phyloP scores from a whole-genome alignment of 1,139 yeast genomes.

The Hansenula sp. region DNA sequence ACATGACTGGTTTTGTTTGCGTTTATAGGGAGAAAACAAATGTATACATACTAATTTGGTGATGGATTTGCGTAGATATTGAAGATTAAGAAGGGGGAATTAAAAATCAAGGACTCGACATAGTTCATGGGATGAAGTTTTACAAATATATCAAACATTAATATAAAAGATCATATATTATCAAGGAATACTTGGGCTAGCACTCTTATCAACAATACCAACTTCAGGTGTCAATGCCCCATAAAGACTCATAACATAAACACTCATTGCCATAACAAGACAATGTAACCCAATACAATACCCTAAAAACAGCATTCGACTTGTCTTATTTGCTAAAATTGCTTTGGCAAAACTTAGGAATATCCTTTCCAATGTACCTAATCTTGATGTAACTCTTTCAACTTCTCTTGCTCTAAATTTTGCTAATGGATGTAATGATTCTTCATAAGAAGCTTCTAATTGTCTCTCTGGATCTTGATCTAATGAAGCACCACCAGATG shows the following conservation, averaged over 20 bases:
- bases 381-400: slow-evolving; percentile 66
- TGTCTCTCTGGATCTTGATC: slow-evolving; percentile 49
- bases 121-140: too few relatives aligned
- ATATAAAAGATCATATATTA: not conserved
- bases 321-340: slow-evolving; percentile 66
- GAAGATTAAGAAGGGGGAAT: not conserved
- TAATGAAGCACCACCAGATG: too few relatives aligned
- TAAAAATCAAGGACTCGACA: not conserved
- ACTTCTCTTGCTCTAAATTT: slow-evolving; percentile 77
- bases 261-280: slow-evolving; percentile 62
- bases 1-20: not conserved
- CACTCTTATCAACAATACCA: slow-evolving; percentile 28
- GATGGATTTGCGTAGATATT: not conserved
- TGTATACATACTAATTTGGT: not conserved
- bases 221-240: slow-evolving; percentile 45
- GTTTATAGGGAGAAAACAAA: not conserved
- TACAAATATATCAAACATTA: too few relatives aligned
- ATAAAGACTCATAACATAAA: slow-evolving; percentile 50
- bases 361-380: slow-evolving; percentile 78
- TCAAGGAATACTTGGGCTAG: not conserved
- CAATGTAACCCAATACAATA: slow-evolving; percentile 78
- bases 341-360: slow-evolving; percentile 72
- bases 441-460: slow-evolving; percentile 67
- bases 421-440: slow-evolving; percentile 77
- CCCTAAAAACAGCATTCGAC: slow-evolving; percentile 67